Conservation (phyloP, 306 rosid genomes). For the Pachyrhizus erosus region DNA sequence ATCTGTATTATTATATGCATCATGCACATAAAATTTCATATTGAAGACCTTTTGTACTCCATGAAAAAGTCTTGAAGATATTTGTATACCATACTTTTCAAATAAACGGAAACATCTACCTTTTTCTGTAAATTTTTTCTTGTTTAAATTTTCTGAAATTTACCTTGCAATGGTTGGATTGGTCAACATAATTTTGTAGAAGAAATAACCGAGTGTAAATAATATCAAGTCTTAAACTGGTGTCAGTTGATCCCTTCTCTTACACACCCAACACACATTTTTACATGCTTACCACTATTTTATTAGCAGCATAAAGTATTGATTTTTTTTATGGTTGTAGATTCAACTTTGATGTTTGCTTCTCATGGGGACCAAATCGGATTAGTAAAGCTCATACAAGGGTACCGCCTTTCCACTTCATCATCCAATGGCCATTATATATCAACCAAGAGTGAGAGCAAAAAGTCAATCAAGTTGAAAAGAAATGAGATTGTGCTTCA, state of each 20-base stretch:
- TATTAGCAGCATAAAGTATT: conserved; percentile 43
- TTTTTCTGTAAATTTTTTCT: background rate
- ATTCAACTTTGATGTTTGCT: conserved; percentile 90
- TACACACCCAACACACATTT: background rate
- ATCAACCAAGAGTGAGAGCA: conserved; percentile 81
- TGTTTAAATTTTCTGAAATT: conserved; percentile 17
- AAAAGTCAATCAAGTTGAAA: conserved; percentile 84
- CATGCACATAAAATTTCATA: background rate
- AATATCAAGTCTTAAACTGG: background rate
- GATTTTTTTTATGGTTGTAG: conserved; percentile 57
- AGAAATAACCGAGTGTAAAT: conserved; percentile 9
- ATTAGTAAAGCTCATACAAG: conserved; percentile 86
- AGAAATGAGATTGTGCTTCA: conserved; percentile 90
- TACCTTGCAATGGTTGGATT: background rate
- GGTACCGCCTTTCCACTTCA: conserved; percentile 77
- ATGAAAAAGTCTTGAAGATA: background rate
- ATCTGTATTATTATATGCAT: background rate
- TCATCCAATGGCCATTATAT: conserved; percentile 73
- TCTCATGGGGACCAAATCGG: conserved; percentile 92
- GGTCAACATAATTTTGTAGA: conserved; percentile 24
- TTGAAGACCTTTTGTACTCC: conserved; percentile 1
- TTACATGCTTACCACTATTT: conserved; percentile 31
- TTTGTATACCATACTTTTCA: conserved; percentile 11
- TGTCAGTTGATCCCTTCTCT: conserved; percentile 6
- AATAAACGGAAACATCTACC: conserved; percentile 18